Evolutionary conservation across 495 filamentous ascomycete genomes (phyloP), one percentile per base, ranked within the genome.

Genomic region (Aspergillus bridgeri): DNA sequence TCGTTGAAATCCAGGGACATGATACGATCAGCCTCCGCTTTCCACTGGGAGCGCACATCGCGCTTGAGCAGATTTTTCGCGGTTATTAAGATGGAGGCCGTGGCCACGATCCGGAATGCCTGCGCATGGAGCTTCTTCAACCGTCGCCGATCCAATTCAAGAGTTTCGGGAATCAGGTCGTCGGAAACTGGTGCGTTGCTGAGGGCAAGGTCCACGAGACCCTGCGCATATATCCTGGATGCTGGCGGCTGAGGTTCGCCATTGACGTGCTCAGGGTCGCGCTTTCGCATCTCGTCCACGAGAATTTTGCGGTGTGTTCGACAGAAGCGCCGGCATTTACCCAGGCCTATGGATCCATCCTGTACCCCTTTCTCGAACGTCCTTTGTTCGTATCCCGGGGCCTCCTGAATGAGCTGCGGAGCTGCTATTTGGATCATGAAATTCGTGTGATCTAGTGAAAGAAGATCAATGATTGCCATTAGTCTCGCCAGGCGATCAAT

Each of bases 31-130:
- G 92, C 90, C 64, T 98, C 91, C 9, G 81, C 77, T 71, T 89
- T 92, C 95, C 95, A 98, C 48, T 90, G 88, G 3, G 83, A 85
- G 27, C 94, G 87, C 19, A 92, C 89, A 69, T 98, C 93, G 20
- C 94, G 88, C 72, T 95, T 96, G 47, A 98, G 85, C 11, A 97
- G 79, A 66, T 96, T 98, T 78, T 98, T 98, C 62, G 89, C 91
- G 1, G 95, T 95, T 29, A 98, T 71, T 6, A 96, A 79, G 54
- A 98, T 92, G 20, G 86, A 82, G 18, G 90, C 89, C 7, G 91
- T 83, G 19, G 90, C 89, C 21, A 92, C 83, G 60, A 94, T 87
- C 47, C 86, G 85, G 54, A 92, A 83, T 9, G 86, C 81, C 27
- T 87, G 79, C 6, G 78, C 75, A 24, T 92, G 89, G 42, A 91